Evolutionary conservation across 192 early-diverging fungal genomes (phyloP), one percentile per base, ranked within the genome.

Genomic region (Gonapodya sp.): DNA sequence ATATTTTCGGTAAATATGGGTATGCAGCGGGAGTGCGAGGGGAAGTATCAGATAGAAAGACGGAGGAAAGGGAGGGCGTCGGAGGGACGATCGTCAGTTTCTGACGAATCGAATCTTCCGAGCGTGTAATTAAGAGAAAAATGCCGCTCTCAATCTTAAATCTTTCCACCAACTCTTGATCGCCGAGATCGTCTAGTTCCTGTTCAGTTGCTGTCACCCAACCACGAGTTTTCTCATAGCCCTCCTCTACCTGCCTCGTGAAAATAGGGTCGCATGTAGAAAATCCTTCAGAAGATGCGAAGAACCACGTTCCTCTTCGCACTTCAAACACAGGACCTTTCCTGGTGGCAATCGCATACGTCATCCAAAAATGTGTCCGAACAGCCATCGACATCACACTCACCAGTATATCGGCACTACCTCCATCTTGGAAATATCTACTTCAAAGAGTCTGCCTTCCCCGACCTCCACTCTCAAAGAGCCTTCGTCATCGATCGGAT

Each of bases 261-360:
- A 79, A 36, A 31, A 24, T 18, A 31, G 79, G 33, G 79, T 79
- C 79, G 79, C 31, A 35, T 0, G 79, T 34, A 64, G 46, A 64
- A 36, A 79, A 36, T 0, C 8, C 35, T 30, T 79, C 36, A 31
- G 34, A 18, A 8, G 34, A 1, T 0, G 35, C 31, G 16, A 24
- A n/a, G 30, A 79, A 79, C 79, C 79, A 79, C 16, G 36, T 24
- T 8, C 35, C 79, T 8, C 79, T 34, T 18, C 79, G 79, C 2
- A 79, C 79, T 1, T 79, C 79, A 18, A 35, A 34, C 16, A 79
- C 34, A 24, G 79, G 0, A 35, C 79, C 79, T 64, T 64, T 64
- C 46, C 46, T 64, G 24, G 8, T 64, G 46, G 24, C 24, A 8
- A 64, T 64, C 8, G 46, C 24, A n/a, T 8, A 64, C 46, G 46